phyloP scores from a whole-genome alignment of 257 asterid species.

The Solanum arcanum region DNA sequence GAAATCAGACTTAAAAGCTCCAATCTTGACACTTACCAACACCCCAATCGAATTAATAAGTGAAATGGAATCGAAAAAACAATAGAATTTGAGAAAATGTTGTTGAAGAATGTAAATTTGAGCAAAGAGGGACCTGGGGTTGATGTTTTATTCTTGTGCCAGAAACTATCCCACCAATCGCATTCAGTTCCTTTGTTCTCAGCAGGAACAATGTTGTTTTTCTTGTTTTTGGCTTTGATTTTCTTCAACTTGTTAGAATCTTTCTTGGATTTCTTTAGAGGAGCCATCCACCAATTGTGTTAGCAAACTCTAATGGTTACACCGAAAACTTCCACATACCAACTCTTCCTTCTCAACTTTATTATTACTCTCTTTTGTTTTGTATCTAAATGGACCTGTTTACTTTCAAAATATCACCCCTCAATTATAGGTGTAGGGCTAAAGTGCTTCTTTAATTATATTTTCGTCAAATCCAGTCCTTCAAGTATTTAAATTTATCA shows the following conservation, averaged over 20 bases:
- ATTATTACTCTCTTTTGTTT: not conserved
- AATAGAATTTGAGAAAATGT: not conserved
- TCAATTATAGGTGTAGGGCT: too few species aligned
- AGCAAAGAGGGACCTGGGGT: slow-evolving; percentile 22
- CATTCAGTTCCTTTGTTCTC: slow-evolving; percentile 63
- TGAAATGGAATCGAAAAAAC: not conserved
- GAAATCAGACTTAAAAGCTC: not conserved
- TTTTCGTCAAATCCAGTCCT: too few species aligned
- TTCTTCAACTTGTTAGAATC: slow-evolving; percentile 55
- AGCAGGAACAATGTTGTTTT: slow-evolving; percentile 9
- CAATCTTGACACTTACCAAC: not conserved
- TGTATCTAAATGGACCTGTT: not conserved
- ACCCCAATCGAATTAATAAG: not conserved
- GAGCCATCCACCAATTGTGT: slow-evolving; percentile 37
- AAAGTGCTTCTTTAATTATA: too few species aligned
- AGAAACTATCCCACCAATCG: slow-evolving; percentile 92
- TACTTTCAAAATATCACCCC: too few species aligned
- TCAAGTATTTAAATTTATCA: too few species aligned
- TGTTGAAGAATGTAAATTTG: not conserved
- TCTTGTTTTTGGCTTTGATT: slow-evolving; percentile 29
- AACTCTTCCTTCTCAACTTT: not conserved
- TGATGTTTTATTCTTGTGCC: slow-evolving; percentile 52
- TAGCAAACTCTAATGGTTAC: not conserved
- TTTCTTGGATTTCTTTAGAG: slow-evolving; percentile 49
- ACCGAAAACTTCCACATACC: not conserved